Evolutionary conservation across 169 alveolate genomes (phyloP), one percentile per base, ranked within the genome.

Genomic region (Cryptosporidium felis): DNA sequence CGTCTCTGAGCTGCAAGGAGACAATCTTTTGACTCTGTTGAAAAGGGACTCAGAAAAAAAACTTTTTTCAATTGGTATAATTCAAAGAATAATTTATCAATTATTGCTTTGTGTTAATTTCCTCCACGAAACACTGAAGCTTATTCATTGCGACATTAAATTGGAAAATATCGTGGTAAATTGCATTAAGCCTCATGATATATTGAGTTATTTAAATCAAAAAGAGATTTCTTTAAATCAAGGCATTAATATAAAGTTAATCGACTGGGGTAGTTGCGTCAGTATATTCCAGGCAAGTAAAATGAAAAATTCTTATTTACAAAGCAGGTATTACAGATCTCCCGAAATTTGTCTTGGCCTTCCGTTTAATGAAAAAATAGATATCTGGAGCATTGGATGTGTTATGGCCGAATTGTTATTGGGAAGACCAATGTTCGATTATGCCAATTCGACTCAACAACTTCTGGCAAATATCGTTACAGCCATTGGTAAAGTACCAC

Each of bases 71-170:
- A 26, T 53, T 10, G 74, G 56, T 9, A 49, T 14, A 16, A 74
- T 74, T 49, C 85, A 51, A 40, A 74, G 60, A n/a, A 56, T 74
- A 40, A 74, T 74, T 38, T 26, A 26, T 26, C 85, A 74, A 53
- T 56, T 74, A n/a, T 74, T 74, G 40, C 2, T 16, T 34, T 74
- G 85, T 40, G 26, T 74, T 10, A 53, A 23, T 12, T 12, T 38
- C n/a, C 46, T 56, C 28, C 85, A 74, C 36, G 85, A 56, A 30
- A 47, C 90, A 21, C 88, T 93, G 1, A 89, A 91, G 45, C 79
- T 97, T 38, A 95, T 96, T 10, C 99, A 97, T 81, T 95, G 98
- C 60, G 99, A 97, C 89, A 90, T 97, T 60, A 97, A 97, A 79
- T 98, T 98, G n/a, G 98, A 96, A 88, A 97, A 97, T 90, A 95